Conservation (phyloP, 2,329 filamentous ascomycete species). For the Neurospora sp. region DNA sequence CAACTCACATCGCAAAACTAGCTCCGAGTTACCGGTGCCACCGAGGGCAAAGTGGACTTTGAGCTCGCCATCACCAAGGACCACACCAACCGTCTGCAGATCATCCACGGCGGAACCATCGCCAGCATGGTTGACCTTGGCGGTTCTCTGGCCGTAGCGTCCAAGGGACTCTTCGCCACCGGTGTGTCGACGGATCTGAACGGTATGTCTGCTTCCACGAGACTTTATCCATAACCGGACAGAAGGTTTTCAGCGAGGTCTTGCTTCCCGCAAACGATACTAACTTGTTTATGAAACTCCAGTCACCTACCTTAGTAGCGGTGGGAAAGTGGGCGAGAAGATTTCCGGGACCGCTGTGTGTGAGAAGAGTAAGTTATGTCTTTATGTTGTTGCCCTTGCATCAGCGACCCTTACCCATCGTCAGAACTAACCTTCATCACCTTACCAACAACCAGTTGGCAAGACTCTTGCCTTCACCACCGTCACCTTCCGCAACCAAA, state of each 20-base stretch:
- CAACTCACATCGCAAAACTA: slow-evolving; percentile 22
- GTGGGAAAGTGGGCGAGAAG: slow-evolving; percentile 46
- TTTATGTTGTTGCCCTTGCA: background rate
- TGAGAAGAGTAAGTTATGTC: slow-evolving; percentile 44
- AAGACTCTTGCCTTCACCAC: slow-evolving; percentile 53
- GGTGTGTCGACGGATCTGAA: slow-evolving; percentile 58
- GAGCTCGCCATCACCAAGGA: slow-evolving; percentile 65
- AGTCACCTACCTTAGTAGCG: slow-evolving; percentile 55
- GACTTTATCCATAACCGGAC: background rate
- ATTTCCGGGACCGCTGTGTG: slow-evolving; percentile 47
- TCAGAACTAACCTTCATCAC: background rate
- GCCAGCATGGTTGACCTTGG: slow-evolving; percentile 64
- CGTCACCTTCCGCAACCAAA: slow-evolving; percentile 46
- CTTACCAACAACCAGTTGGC: slow-evolving; percentile 37
- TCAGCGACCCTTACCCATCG: background rate
- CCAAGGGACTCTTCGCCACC: slow-evolving; percentile 51
- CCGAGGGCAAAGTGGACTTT: slow-evolving; percentile 61
- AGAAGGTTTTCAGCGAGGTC: background rate
- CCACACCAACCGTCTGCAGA: slow-evolving; percentile 69
- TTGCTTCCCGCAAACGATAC: background rate
- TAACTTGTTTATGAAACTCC: background rate
- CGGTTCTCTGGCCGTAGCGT: slow-evolving; percentile 55
- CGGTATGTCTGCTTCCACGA: slow-evolving; percentile 26
- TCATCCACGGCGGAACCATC: slow-evolving; percentile 69
- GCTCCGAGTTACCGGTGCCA: slow-evolving; percentile 57